Percentiles rank a stretch among this genome's conserved stretches.
Evolutionary conservation across 2,329 filamentous ascomycete genomes (phyloP).

Genomic region (Elsinoe necatrix): DNA sequence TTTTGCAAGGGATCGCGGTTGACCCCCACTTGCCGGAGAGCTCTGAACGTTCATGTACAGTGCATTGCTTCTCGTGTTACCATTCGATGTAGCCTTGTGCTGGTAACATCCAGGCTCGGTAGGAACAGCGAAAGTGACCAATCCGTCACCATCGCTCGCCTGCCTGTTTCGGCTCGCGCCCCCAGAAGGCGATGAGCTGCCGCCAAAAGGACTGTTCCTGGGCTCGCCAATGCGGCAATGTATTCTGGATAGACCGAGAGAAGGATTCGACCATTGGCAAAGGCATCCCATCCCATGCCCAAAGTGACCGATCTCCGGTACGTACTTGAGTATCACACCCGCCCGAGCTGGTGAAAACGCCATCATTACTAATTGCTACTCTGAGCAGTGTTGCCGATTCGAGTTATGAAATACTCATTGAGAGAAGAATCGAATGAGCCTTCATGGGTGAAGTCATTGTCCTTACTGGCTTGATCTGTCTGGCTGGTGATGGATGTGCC

Average conservation of each 20-base stretch:
- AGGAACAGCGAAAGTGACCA: conserved; percentile 17
- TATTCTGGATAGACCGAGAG: not conserved
- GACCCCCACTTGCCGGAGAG: not conserved
- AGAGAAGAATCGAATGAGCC: conserved; percentile 18
- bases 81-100: conserved; percentile 18
- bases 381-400: conserved; percentile 12
- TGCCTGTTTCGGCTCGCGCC: conserved; percentile 17
- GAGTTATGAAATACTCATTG: conserved; percentile 21
- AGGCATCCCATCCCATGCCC: conserved; percentile 18
- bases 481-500: conserved; percentile 20
- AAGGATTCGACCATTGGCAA: not conserved
- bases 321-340: conserved; percentile 19
- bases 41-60: conserved; percentile 16
- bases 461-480: conserved; percentile 18
- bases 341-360: conserved; percentile 15
- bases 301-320: conserved; percentile 10
- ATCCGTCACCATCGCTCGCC: conserved; percentile 14
- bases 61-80: conserved; percentile 17
- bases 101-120: conserved; percentile 17
- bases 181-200: not conserved
- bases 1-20: no score
- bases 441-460: conserved; percentile 19
- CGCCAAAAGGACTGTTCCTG: not conserved
- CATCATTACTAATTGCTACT: conserved; percentile 18
- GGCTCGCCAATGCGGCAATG: conserved; percentile 7